A percentile compares a stretch with the other conserved stretches of the same genome.
Conservation (phyloP, 208 protist species). For the Phytomonas sp. region DNA sequence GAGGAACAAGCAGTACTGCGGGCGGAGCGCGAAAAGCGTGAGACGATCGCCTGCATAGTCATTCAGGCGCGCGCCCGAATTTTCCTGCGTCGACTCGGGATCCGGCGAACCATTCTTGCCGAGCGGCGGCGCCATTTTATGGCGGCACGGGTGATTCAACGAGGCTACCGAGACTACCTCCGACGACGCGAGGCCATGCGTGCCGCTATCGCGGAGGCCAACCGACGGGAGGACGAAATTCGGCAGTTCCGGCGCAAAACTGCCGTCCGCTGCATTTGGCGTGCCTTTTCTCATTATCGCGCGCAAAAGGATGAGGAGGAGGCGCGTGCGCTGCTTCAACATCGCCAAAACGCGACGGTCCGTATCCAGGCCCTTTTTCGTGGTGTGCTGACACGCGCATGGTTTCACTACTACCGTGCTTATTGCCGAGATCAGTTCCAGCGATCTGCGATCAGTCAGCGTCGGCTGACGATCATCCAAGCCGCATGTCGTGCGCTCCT, state of each 20-base stretch:
- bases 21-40: conserved; percentile 26
- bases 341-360: conserved; percentile 43
- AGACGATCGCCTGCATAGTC: conserved; percentile 37
- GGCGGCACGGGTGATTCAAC: conserved; percentile 71
- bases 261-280: conserved; percentile 71
- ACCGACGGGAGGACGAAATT: conserved; percentile 56
- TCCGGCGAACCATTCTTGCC: conserved; percentile 46
- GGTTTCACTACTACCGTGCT: conserved; percentile 77
- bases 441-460: conserved; percentile 54
- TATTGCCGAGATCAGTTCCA: conserved; percentile 66
- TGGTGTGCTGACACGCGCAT: conserved; percentile 73
- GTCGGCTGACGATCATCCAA: conserved; percentile 55
- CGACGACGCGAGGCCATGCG: conserved; percentile 29
- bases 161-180: conserved; percentile 53
- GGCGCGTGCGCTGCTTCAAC: conserved; percentile 24
- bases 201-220: conserved; percentile 41
- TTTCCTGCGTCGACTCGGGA: conserved; percentile 58
- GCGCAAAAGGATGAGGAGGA: conserved; percentile 30
- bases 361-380: conserved; percentile 71
- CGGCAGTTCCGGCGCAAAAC: conserved; percentile 26
- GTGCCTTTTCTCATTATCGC: conserved; percentile 42
- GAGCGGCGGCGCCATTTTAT: conserved; percentile 36
- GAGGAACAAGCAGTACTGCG: conserved; percentile 21
- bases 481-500: conserved; percentile 29
- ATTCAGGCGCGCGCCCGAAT: conserved; percentile 63